phyloP scores from a whole-genome alignment of 495 filamentous ascomycete genomes.

The Lasiosphaeria ovina region DNA sequence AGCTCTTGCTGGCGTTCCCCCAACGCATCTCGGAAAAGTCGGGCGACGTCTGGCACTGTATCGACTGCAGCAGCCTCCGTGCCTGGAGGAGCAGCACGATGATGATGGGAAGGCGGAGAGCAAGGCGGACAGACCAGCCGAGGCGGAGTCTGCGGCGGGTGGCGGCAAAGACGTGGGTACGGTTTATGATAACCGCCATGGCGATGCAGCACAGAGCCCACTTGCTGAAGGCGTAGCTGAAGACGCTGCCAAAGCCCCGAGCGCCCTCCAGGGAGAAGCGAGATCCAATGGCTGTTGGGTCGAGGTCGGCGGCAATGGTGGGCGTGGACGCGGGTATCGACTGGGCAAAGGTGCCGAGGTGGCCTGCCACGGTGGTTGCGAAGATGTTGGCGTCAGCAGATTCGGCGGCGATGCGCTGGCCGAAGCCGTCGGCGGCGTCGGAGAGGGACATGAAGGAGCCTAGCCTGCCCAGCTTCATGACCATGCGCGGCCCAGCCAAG shows the following conservation, averaged over 20 bases:
- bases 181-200: slow-evolving; percentile 83
- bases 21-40: slow-evolving; percentile 71
- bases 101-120: slow-evolving; percentile 74
- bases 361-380: slow-evolving; percentile 28
- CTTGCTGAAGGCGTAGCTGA: slow-evolving; percentile 86
- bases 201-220: slow-evolving; percentile 88
- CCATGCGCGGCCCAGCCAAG: slow-evolving; percentile 60
- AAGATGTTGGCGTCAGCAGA: slow-evolving; percentile 44
- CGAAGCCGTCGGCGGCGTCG: slow-evolving; percentile 61
- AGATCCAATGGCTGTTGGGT: slow-evolving; percentile 41
- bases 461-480: slow-evolving; percentile 59
- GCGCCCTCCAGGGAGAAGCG: slow-evolving; percentile 52
- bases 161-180: slow-evolving; percentile 89
- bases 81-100: slow-evolving; percentile 69
- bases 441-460: slow-evolving; percentile 58
- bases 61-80: slow-evolving; percentile 68
- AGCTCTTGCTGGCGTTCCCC: slow-evolving; percentile 62
- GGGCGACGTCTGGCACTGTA: slow-evolving; percentile 89
- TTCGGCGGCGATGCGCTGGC: slow-evolving; percentile 60
- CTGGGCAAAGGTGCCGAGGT: slow-evolving; percentile 21
- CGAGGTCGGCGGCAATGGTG: slow-evolving; percentile 32
- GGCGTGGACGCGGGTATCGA: slow-evolving; percentile 27
- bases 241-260: slow-evolving; percentile 74
- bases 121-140: slow-evolving; percentile 66
- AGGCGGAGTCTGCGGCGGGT: slow-evolving; percentile 73